Evolutionary conservation across 1,284 basidiomycete species (phyloP).

Genomic region (Wolfiporia cocos): DNA sequence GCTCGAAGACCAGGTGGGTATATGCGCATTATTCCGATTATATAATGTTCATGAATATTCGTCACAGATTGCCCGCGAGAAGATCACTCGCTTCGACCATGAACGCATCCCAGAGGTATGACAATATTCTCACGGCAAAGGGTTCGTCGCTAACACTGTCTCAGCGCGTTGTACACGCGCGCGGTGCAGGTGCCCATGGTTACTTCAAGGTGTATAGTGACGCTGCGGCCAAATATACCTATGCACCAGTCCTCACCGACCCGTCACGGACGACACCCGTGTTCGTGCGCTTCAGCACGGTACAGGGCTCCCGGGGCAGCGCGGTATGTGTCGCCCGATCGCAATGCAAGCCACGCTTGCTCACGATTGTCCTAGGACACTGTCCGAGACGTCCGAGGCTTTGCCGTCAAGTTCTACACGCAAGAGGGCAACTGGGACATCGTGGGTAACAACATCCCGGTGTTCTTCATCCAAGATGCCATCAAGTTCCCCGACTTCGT

Average conservation of each 20-base stretch:
- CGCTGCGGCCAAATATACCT: slow-evolving; percentile 57
- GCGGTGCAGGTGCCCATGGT: slow-evolving; percentile 78
- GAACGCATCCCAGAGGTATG: slow-evolving; percentile 77
- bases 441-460: slow-evolving; percentile 72
- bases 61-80: slow-evolving; percentile 50
- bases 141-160: not conserved
- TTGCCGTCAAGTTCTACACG: slow-evolving; percentile 80
- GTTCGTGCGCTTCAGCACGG: slow-evolving; percentile 80
- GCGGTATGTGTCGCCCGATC: slow-evolving; percentile 38
- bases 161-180: slow-evolving; percentile 55
- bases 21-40: not conserved
- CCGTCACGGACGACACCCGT: slow-evolving; percentile 63
- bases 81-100: slow-evolving; percentile 75
- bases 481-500: slow-evolving; percentile 83
- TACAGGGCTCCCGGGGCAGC: slow-evolving; percentile 70
- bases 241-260: slow-evolving; percentile 67
- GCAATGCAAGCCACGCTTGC: not conserved
- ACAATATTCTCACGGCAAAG: slow-evolving; percentile 24
- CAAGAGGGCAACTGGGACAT: slow-evolving; percentile 80
- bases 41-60: not conserved
- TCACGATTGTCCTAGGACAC: slow-evolving; percentile 49
- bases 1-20: slow-evolving; percentile 51
- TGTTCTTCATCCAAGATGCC: slow-evolving; percentile 84
- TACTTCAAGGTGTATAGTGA: slow-evolving; percentile 71
- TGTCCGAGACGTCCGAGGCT: slow-evolving; percentile 81